These are phyloP conservation scores for Prunus mongolica DNA, from an alignment of 306 rosid species.

Conservation along the genomic window DNA sequence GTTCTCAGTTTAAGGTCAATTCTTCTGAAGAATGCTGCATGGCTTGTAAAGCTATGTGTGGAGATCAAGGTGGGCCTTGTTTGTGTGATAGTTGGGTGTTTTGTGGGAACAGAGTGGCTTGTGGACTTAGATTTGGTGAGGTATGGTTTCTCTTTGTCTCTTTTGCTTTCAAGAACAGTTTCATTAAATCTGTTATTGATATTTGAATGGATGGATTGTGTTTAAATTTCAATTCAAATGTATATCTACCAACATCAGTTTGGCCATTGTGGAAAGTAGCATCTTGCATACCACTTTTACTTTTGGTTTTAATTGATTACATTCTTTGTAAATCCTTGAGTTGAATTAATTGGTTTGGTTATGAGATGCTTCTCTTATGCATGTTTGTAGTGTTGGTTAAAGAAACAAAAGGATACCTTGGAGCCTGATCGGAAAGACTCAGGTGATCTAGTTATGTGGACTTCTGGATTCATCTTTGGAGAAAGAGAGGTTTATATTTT, in stretches of 20 bases:
- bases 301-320: background rate
- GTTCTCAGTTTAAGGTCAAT: conserved; percentile 50
- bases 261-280: background rate
- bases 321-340: background rate
- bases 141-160: conserved; percentile 31
- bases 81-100: conserved; percentile 76
- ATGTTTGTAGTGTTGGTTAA: conserved; percentile 83
- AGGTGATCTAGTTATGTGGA: conserved; percentile 54
- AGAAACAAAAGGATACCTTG: conserved; percentile 73
- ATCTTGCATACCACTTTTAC: background rate
- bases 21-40: conserved; percentile 61
- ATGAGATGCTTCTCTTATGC: background rate
- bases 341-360: background rate
- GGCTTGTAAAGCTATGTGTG: conserved; percentile 67
- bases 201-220: background rate
- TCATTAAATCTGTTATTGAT: background rate
- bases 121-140: conserved; percentile 77
- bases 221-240: background rate
- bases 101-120: conserved; percentile 57
- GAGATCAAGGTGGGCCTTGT: conserved; percentile 39
- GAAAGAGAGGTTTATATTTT: conserved; percentile 60
- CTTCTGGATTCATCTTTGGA: conserved; percentile 82
- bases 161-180: background rate
- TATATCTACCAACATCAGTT: background rate
- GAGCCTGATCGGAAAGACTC: conserved; percentile 62